A percentile compares a stretch with the other conserved stretches of the same genome.
phyloP scores from a whole-genome alignment of 2,329 filamentous ascomycete genomes.

The Arthrobotrys musiformis region DNA sequence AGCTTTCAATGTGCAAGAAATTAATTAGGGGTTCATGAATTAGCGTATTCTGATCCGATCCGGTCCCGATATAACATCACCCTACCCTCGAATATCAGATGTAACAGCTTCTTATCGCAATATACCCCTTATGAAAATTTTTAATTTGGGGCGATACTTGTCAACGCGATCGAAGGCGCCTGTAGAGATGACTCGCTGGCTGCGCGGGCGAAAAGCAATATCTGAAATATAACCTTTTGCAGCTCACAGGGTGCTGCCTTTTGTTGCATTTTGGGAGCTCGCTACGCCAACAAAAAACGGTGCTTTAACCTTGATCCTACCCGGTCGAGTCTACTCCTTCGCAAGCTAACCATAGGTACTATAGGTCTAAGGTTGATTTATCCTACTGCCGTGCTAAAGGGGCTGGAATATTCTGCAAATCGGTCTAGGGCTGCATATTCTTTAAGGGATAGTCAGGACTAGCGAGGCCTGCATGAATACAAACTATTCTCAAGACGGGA shows the following conservation, averaged over 20 bases:
- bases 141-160: too few species aligned
- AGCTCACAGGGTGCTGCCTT: neutral
- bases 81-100: too few species aligned
- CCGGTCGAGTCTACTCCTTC: neutral
- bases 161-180: too few species aligned
- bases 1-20: too few species aligned
- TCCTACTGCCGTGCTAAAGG: neutral
- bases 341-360: neutral
- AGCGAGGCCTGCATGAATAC: neutral
- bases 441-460: neutral
- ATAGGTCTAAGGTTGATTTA: too few species aligned
- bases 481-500: neutral
- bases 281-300: neutral
- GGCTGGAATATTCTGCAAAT: neutral
- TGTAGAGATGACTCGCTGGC: too few species aligned
- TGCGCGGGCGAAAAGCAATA: neutral
- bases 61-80: too few species aligned
- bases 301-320: neutral
- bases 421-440: neutral
- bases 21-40: too few species aligned
- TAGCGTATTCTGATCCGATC: too few species aligned
- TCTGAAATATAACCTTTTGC: too few species aligned
- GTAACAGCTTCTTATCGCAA: too few species aligned
- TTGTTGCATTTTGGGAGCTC: slow-evolving; percentile 3
- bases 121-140: too few species aligned